These are phyloP conservation scores for Coemansia sp. DNA, from an alignment of 192 early-diverging fungal species.

Conservation along the genomic window DNA sequence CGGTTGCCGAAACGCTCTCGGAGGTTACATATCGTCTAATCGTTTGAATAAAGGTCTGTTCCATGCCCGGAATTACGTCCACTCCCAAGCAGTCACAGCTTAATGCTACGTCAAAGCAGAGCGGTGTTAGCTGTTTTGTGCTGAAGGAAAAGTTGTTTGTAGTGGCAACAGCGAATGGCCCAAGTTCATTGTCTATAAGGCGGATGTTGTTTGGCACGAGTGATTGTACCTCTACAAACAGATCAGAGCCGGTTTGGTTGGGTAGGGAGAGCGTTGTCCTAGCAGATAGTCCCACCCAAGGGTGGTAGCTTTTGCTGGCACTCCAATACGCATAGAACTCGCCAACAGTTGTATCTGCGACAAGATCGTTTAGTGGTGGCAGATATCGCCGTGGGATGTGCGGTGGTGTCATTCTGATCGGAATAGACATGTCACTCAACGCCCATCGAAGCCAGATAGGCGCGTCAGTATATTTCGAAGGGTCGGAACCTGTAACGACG, in stretches of 20 bases:
- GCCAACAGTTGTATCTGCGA: slow-evolving; percentile 24
- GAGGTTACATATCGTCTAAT: slow-evolving; percentile 28
- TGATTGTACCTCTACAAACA: slow-evolving; percentile 31
- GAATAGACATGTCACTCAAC: slow-evolving; percentile 8
- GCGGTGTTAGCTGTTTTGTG: slow-evolving; percentile 11
- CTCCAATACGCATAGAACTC: slow-evolving; percentile 44
- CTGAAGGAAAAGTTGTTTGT: slow-evolving; percentile 10
- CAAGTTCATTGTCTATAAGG: slow-evolving; percentile 24
- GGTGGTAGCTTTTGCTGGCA: slow-evolving; percentile 33
- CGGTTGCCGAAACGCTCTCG: slow-evolving; percentile 13
- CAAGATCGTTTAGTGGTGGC: slow-evolving; percentile 10
- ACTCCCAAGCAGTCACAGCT: slow-evolving; percentile 37
- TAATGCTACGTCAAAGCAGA: slow-evolving; percentile 19
- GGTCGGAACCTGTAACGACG: slow-evolving; percentile 15
- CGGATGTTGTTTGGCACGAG: slow-evolving; percentile 26
- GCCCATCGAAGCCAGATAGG: slow-evolving; percentile 37
- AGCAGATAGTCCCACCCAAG: slow-evolving; percentile 30
- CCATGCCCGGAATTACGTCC: slow-evolving; percentile 15
- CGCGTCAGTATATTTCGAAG: slow-evolving; percentile 8
- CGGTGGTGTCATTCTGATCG: slow-evolving; percentile 7
- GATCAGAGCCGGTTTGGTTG: slow-evolving; percentile 21
- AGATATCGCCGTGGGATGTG: slow-evolving; percentile 1
- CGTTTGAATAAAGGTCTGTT: slow-evolving; percentile 24
- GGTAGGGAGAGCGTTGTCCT: slow-evolving; percentile 24
- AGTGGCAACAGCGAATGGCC: slow-evolving; percentile 26